Evolutionary conservation across 1,139 yeast genomes (phyloP).

Genomic region (Blastobotrys serpentis): DNA sequence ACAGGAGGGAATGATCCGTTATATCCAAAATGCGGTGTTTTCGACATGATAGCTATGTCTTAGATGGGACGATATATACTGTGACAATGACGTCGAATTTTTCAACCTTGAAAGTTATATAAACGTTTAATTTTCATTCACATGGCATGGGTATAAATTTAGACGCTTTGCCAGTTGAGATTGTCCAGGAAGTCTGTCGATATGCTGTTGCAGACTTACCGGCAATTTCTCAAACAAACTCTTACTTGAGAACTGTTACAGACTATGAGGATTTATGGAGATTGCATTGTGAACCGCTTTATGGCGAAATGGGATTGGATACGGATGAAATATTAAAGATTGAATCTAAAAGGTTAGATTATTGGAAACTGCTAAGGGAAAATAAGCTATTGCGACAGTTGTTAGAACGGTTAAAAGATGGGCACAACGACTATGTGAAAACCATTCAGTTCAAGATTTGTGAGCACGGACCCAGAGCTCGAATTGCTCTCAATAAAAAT

Average conservation of each 20-base stretch:
- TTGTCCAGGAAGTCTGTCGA: slow-evolving; percentile 12
- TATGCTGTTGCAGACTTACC: slow-evolving; percentile 9
- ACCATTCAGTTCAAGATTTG: neutral
- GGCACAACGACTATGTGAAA: neutral
- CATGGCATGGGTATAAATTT: neutral
- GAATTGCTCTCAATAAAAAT: slow-evolving; percentile 1
- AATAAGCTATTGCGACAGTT: neutral
- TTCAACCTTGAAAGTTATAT: no score
- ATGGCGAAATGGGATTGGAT: slow-evolving; percentile 9
- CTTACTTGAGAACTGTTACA: neutral
- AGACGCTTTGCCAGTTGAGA: slow-evolving; percentile 14
- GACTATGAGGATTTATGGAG: slow-evolving; percentile 11
- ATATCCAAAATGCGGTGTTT: no score
- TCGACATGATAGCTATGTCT: no score
- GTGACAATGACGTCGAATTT: no score
- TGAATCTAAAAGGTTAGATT: slow-evolving; percentile 4
- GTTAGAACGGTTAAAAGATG: neutral
- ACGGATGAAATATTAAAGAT: neutral
- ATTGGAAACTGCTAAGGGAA: slow-evolving; percentile 8
- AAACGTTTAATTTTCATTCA: no score
- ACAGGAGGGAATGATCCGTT: no score
- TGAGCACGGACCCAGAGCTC: slow-evolving; percentile 9
- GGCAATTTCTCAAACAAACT: slow-evolving; percentile 8
- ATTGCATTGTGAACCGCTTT: slow-evolving; percentile 2
- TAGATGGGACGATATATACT: no score